Base-by-base conservation (phyloP, 176 grass and related monocot genomes). In the Cocos nucifera region DNA sequence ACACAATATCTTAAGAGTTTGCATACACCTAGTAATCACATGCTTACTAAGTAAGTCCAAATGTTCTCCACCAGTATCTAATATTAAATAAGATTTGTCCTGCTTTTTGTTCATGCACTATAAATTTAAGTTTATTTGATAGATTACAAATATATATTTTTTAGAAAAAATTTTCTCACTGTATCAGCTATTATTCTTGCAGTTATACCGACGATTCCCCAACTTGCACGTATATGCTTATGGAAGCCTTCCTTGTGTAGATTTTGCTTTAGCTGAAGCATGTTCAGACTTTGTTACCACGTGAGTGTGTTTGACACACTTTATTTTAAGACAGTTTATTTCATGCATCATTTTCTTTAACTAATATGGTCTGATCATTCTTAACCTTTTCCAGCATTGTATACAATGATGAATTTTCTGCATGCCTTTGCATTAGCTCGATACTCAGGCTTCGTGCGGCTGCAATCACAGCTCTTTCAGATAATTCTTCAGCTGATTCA, bases 161-260 rank as follows among this genome's bases (percentile, higher is more conserved):
- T 44, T 44, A 3, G 9, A 44, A 44, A 44, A 14, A 14, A 10
- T 0, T 14, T 14, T 44, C 35, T 44, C 35, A 44, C 35, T 8
- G 6, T 44, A 44, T 44, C 10, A 44, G 9, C 10, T 44, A 12
- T 14, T 44, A 44, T 44, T 44, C 35, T 44, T 44, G 15, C 84
- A 98, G 87, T 79, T 92, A 23, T 92, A 78, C 76, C 78, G 78
- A 67, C 78, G 82, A 56, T 88, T 83, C 74, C 81, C 72, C 57
- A 67, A 88, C n/a, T 70, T 98, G 59, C 87, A 98, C 73, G 93
- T 98, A 44, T 98, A 88, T 92, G 78, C 93, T 70, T 98, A 92
- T 69, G 93, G 93, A 61, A 65, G 83, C 70, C 93, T 85, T 78
- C 84, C 87, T 70, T 98, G 87, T 73, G 68, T 97, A 54, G 93